These are phyloP conservation scores for Tolypocladium endophyticum DNA, from an alignment of 2,329 filamentous ascomycete genomes.

Conservation along the genomic window DNA sequence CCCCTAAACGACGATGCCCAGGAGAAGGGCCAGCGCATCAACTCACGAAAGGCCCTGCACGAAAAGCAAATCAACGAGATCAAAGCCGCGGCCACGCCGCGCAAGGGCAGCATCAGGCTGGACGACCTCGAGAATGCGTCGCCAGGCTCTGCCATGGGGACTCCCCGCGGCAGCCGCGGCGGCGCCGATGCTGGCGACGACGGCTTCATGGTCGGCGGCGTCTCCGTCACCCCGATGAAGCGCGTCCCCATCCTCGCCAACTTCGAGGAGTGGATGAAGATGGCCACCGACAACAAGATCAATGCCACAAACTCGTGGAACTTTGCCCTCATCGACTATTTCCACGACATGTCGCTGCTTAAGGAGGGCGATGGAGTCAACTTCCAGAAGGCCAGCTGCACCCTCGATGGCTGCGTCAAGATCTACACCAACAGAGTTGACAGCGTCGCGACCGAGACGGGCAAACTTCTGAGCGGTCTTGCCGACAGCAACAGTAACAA, in stretches of 20 bases:
- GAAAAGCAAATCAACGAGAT: constrained; percentile 89
- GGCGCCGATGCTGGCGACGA: constrained; percentile 40
- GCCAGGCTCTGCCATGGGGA: constrained; percentile 43
- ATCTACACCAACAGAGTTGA: constrained; percentile 98
- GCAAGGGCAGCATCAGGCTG: constrained; percentile 50
- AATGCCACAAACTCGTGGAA: constrained; percentile 98
- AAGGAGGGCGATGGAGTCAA: constrained; percentile 97
- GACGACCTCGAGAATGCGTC: constrained; percentile 48
- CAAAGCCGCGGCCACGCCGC: constrained; percentile 58
- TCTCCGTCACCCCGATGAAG: constrained; percentile 87
- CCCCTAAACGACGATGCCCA: constrained; percentile 91
- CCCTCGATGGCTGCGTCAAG: constrained; percentile 94
- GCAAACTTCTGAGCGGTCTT: constrained; percentile 84
- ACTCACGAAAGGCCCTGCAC: constrained; percentile 78
- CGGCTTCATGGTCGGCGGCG: constrained; percentile 57
- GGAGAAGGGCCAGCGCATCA: constrained; percentile 80
- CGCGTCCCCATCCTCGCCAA: constrained; percentile 91
- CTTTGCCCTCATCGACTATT: constrained; percentile 99
- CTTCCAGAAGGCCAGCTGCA: constrained; percentile 97
- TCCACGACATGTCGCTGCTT: constrained; percentile 95
- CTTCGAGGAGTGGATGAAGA: constrained; percentile 99
- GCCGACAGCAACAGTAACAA: constrained; percentile 77
- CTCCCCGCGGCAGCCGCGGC: constrained; percentile 31
- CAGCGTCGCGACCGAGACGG: constrained; percentile 94
- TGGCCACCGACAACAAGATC: constrained; percentile 99